These are phyloP conservation scores for Nadsonia commutata DNA, from an alignment of 1,139 yeast species.

Conservation along the genomic window DNA sequence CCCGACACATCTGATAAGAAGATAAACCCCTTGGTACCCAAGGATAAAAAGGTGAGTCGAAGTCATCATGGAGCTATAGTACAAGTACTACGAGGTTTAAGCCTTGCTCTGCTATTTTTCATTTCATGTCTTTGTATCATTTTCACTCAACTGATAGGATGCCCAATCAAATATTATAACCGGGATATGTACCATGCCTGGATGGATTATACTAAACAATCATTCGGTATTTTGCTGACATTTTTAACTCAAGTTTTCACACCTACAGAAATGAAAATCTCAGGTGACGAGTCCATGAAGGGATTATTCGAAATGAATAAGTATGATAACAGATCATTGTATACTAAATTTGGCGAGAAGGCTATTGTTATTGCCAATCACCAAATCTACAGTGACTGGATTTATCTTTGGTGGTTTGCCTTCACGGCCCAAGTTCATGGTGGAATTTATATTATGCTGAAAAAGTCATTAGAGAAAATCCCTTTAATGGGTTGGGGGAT, in stretches of 20 bases:
- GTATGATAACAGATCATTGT: constrained; percentile 15
- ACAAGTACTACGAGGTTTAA: constrained; percentile 8
- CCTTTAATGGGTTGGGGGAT: constrained; percentile 85
- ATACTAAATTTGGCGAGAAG: constrained; percentile 23
- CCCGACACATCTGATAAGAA: no score
- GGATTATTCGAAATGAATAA: constrained; percentile 14
- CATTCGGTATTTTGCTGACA: constrained; percentile 23
- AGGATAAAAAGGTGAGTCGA: no score
- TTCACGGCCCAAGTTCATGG: constrained; percentile 55
- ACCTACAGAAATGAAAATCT: constrained; percentile 20
- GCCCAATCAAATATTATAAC: constrained; percentile 17
- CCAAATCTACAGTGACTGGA: constrained; percentile 93
- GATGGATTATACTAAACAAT: constrained; percentile 24
- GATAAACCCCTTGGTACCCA: no score
- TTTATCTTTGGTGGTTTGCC: constrained; percentile 76
- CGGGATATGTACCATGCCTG: constrained; percentile 18
- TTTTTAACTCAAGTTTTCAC: constrained; percentile 21
- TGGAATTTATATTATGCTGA: constrained; percentile 54
- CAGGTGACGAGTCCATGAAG: constrained; percentile 20
- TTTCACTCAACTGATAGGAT: constrained; percentile 17
- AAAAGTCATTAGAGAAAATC: constrained; percentile 57
- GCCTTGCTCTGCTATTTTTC: constrained; percentile 8
- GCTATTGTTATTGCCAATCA: constrained; percentile 70
- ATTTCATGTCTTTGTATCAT: constrained; percentile 10
- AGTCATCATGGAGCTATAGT: not conserved